A percentile compares a stretch with the other conserved stretches of the same genome.
These are phyloP conservation scores for Aspergillus nidulans DNA, from an alignment of 495 filamentous ascomycete species.

Conservation along the genomic window DNA sequence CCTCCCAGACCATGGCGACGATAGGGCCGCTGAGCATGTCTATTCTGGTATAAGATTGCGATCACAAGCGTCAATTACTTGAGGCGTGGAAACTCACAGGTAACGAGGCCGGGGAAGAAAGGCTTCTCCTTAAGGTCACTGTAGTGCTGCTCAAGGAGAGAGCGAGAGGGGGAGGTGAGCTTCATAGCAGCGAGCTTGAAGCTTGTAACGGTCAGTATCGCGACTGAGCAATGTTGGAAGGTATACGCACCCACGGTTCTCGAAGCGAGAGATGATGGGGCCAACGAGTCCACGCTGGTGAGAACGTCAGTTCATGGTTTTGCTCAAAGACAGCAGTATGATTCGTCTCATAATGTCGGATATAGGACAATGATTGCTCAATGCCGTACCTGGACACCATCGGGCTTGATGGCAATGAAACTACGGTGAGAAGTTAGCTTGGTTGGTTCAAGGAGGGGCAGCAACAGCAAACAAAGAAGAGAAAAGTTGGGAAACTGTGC, in stretches of 20 bases:
- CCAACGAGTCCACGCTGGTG: slow-evolving; percentile 89
- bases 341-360: neutral
- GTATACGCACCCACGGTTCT: slow-evolving; percentile 73
- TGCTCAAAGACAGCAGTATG: slow-evolving; percentile 10
- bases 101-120: slow-evolving; percentile 90
- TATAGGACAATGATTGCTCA: neutral
- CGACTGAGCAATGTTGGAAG: neutral
- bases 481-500: slow-evolving; percentile 19
- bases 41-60: slow-evolving; percentile 25
- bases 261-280: slow-evolving; percentile 94
- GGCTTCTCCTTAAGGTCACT: slow-evolving; percentile 85
- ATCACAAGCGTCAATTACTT: neutral
- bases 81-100: slow-evolving; percentile 57
- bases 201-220: slow-evolving; percentile 40
- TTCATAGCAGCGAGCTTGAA: slow-evolving; percentile 99
- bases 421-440: slow-evolving; percentile 55
- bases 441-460: slow-evolving; percentile 23
- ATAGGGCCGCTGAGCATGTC: slow-evolving; percentile 98
- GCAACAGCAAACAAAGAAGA: slow-evolving; percentile 18
- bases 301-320: slow-evolving; percentile 18
- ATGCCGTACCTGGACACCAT: slow-evolving; percentile 90
- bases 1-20: slow-evolving; percentile 99
- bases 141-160: slow-evolving; percentile 97
- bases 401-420: slow-evolving; percentile 99
- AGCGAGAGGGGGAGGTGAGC: slow-evolving; percentile 78